Evolutionary conservation across 768 basidiomycete species (phyloP).

Genomic region (Rhizopogon roseolus): DNA sequence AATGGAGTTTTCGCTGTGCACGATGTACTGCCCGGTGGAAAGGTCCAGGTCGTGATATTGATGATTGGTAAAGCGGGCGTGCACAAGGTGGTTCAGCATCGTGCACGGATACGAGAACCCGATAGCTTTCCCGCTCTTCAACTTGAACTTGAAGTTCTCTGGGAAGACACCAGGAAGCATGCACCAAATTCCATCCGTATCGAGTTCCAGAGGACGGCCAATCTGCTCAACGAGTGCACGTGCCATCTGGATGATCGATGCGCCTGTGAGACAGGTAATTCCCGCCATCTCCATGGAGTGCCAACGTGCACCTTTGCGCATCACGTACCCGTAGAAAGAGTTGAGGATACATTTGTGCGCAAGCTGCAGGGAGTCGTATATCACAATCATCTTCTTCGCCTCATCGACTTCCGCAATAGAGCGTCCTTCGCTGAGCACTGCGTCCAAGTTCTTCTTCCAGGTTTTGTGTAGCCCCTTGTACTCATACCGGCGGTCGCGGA

Average conservation of each 20-base stretch:
- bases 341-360: conserved; percentile 99
- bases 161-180: conserved; percentile 99
- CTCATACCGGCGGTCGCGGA: conserved; percentile 96
- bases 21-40: conserved; percentile 75
- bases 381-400: conserved; percentile 97
- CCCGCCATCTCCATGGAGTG: conserved; percentile 99
- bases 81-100: conserved; percentile 97
- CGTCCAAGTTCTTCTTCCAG: conserved; percentile 98
- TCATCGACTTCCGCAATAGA: conserved; percentile 88
- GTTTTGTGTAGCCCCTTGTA: conserved; percentile 98
- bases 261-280: conserved; percentile 96
- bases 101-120: conserved; percentile 96
- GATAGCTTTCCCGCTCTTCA: conserved; percentile 82
- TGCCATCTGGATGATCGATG: conserved; percentile 98
- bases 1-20: conserved; percentile 96
- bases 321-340: conserved; percentile 99
- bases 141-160: conserved; percentile 95
- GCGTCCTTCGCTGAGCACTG: conserved; percentile 56
- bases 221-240: conserved; percentile 96
- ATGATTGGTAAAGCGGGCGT: conserved; percentile 93
- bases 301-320: conserved; percentile 99
- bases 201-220: conserved; percentile 92
- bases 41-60: conserved; percentile 94
- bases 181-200: conserved; percentile 99
- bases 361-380: conserved; percentile 97